Evolutionary conservation across 305 asterid species (phyloP), one percentile per base, ranked within the genome.

Genomic region (Fraxinus greggii): DNA sequence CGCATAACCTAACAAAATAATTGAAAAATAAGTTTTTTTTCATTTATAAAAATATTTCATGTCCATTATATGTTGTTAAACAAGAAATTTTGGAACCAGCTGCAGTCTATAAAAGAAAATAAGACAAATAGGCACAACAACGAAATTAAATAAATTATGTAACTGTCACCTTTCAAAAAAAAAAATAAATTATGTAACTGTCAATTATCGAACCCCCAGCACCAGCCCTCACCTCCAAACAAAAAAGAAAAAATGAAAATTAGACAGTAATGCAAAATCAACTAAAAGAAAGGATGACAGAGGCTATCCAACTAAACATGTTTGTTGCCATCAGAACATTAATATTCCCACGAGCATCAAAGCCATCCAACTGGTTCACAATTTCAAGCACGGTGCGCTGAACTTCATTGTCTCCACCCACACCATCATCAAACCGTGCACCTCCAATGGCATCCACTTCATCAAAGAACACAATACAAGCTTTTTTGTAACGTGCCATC

Each of bases 401-500:
- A 84, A 94, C 99, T 86, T 95, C 99, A 80, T 95, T 95, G 86
- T 96, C 98, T 72, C 98, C 99, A 83, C 99, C 99, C 4, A 88
- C 94, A 7, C 99, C 99, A 89, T 96, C 99, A 85, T 96, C 99
- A 83, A 96, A 96, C 24, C 98, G 87, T 31, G 99, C 99, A 77
- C 99, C 99, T 72, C 99, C 99, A 78, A 96, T 96, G 78, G 98
- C 99, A 86, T 94, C 99, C 63, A 96, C 90, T 90, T 96, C 99
- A 75, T 96, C 98, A 73, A 96, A 96, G 84, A 96, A 96, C 36
- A 94, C 97, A 59, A 96, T 96, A 88, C 99, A 96, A 76, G 99
- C 99, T 84, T 96, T 96, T 79, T 96, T 96, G 51, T 97, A 96
- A 75, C 98, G 98, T 78, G 99, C 99, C 98, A 96, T 94, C 99